These are phyloP conservation scores for Periglandula ipomoeae DNA, from an alignment of 2,329 filamentous ascomycete species.

Conservation along the genomic window DNA sequence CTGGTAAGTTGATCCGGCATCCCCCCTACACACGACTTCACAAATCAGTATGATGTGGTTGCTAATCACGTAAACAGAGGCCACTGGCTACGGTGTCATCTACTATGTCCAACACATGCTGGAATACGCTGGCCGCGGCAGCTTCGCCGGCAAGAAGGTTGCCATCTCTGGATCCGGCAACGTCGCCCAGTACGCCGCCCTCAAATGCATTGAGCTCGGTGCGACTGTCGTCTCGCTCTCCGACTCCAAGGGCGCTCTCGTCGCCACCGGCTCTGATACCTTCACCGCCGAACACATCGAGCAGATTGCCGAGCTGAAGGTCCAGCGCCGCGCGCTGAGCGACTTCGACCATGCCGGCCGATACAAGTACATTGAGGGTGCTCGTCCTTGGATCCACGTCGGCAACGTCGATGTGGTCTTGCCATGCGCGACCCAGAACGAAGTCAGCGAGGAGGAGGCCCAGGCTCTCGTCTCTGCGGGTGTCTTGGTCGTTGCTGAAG, in stretches of 20 bases:
- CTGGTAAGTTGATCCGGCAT: conserved; percentile 30
- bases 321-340: conserved; percentile 73
- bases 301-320: conserved; percentile 76
- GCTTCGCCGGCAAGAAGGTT: conserved; percentile 84
- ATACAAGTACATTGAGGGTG: conserved; percentile 82
- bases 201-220: conserved; percentile 94
- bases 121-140: conserved; percentile 75
- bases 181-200: conserved; percentile 93
- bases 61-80: conserved; percentile 44
- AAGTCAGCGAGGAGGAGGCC: conserved; percentile 88
- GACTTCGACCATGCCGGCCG: conserved; percentile 55
- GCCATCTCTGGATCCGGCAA: conserved; percentile 96
- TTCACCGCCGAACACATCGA: conserved; percentile 75
- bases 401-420: conserved; percentile 85
- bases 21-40: background rate
- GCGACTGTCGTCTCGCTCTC: conserved; percentile 87
- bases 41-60: background rate
- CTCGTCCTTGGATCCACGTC: conserved; percentile 84
- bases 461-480: conserved; percentile 69
- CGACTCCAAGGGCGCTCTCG: conserved; percentile 78
- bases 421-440: conserved; percentile 93
- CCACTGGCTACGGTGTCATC: conserved; percentile 90
- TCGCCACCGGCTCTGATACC: conserved; percentile 56
- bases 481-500: conserved; percentile 82
- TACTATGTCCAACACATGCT: conserved; percentile 98